A percentile compares a stretch with the other conserved stretches of the same genome.
These are phyloP conservation scores for Clavaria fumosa DNA, from an alignment of 768 basidiomycete species.

Conservation along the genomic window DNA sequence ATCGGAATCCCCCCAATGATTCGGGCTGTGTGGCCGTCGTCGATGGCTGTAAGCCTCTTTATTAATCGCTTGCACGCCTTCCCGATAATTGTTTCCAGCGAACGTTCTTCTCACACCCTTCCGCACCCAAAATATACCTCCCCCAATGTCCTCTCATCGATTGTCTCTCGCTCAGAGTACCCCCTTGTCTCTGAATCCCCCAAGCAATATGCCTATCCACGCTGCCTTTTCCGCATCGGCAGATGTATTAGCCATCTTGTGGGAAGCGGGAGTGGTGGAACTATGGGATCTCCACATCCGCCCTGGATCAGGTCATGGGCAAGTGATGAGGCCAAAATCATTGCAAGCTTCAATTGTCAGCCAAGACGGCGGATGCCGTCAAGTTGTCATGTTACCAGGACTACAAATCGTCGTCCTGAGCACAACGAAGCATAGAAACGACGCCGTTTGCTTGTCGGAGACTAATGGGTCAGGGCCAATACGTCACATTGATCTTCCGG, in stretches of 20 bases:
- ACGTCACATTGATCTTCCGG: slow-evolving; percentile 18
- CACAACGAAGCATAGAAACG: slow-evolving; percentile 17
- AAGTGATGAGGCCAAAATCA: slow-evolving; percentile 40
- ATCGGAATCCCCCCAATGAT: slow-evolving; percentile 44
- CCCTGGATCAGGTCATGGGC: slow-evolving; percentile 37
- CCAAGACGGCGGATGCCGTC: too few relatives aligned
- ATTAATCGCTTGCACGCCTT: not conserved
- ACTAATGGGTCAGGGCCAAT: slow-evolving; percentile 4
- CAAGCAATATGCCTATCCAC: slow-evolving; percentile 43
- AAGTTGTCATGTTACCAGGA: too few relatives aligned
- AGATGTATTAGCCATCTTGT: slow-evolving; percentile 52
- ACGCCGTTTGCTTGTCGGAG: slow-evolving; percentile 17
- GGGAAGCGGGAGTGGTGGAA: slow-evolving; percentile 52
- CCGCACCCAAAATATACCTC: slow-evolving; percentile 88
- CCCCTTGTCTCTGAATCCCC: slow-evolving; percentile 8
- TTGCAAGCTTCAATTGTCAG: slow-evolving; percentile 24
- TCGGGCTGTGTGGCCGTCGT: slow-evolving; percentile 80
- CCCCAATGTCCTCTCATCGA: slow-evolving; percentile 79
- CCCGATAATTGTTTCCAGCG: slow-evolving; percentile 27
- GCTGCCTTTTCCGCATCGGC: slow-evolving; percentile 39
- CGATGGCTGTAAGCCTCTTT: slow-evolving; percentile 59
- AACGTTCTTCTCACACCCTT: slow-evolving; percentile 79
- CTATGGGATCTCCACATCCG: slow-evolving; percentile 58
- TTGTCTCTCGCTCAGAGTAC: slow-evolving; percentile 18
- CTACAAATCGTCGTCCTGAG: slow-evolving; percentile 27